Conservation (phyloP, 176 grass and related monocot genomes). For the Carex scoparia region DNA sequence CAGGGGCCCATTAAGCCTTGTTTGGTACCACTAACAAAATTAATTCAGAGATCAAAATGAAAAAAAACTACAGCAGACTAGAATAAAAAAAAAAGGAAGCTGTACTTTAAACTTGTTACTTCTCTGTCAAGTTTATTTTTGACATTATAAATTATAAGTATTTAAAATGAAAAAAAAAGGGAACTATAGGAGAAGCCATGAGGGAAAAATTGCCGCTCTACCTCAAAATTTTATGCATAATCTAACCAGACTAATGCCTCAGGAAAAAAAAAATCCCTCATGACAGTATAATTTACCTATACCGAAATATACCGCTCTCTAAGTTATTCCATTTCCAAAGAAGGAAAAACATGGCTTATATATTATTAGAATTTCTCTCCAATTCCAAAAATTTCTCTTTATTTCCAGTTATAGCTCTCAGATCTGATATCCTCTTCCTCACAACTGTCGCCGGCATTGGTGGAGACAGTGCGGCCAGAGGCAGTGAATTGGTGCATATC, state of each 20-base stretch:
- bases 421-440: conserved; percentile 58
- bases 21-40: background rate
- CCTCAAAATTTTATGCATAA: conserved; percentile 39
- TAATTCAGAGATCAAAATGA: background rate
- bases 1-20: background rate
- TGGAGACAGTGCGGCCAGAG: conserved; percentile 41
- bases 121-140: conserved; percentile 9
- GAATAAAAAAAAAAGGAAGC: background rate
- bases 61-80: background rate
- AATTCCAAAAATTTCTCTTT: background rate
- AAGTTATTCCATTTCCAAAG: conserved; percentile 37
- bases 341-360: conserved; percentile 36
- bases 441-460: conserved; percentile 46
- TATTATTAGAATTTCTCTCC: conserved; percentile 12
- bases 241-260: conserved; percentile 41
- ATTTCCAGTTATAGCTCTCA: conserved; percentile 65
- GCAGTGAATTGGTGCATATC: conserved; percentile 54
- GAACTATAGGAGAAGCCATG: conserved; percentile 30
- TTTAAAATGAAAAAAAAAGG: background rate
- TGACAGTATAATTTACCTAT: conserved; percentile 33
- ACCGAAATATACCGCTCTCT: conserved; percentile 36
- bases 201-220: conserved; percentile 67
- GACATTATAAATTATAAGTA: conserved; percentile 18
- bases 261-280: conserved; percentile 35
- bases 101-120: background rate